Percentiles rank a stretch among this genome's conserved stretches.
Evolutionary conservation across 2,329 filamentous ascomycete genomes (phyloP).

Genomic region (Dactylellina drechsleri): DNA sequence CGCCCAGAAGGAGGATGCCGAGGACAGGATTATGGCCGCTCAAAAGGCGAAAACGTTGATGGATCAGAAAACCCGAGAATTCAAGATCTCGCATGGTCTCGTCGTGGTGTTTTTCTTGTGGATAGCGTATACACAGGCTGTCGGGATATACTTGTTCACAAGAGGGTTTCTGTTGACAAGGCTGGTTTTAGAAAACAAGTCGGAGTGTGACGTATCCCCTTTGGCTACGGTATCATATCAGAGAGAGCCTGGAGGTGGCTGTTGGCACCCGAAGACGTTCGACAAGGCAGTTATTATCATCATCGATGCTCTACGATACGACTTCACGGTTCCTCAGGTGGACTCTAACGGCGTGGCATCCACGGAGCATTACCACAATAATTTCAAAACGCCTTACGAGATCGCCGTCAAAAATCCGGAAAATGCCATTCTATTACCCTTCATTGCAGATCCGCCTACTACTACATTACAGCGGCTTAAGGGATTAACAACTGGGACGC

Average conservation of each 20-base stretch:
- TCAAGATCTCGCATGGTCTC: constrained; percentile 67
- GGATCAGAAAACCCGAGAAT: constrained; percentile 58
- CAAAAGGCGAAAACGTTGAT: constrained; percentile 63
- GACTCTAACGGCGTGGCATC: constrained; percentile 62
- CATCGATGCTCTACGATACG: constrained; percentile 93
- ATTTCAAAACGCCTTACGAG: constrained; percentile 86
- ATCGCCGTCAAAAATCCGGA: constrained; percentile 77
- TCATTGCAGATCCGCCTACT: constrained; percentile 96
- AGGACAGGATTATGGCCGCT: constrained; percentile 59
- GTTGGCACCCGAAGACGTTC: constrained; percentile 96
- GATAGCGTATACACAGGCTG: constrained; percentile 77
- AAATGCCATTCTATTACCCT: constrained; percentile 89
- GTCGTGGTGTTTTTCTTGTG: constrained; percentile 74
- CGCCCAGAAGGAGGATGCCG: constrained; percentile 58
- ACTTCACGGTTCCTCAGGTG: constrained; percentile 86
- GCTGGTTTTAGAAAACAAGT: constrained; percentile 79
- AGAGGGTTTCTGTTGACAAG: constrained; percentile 93
- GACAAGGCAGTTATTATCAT: constrained; percentile 89
- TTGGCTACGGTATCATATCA: constrained; percentile 63
- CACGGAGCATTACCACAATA: constrained; percentile 80
- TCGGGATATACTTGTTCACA: constrained; percentile 90
- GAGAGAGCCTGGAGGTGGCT: constrained; percentile 64
- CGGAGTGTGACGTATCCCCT: constrained; percentile 75
- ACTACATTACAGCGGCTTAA: constrained; percentile 92
- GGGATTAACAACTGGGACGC: constrained; percentile 90